A percentile compares a stretch with the other conserved stretches of the same genome.
Conservation (phyloP, 345 rosid species). For the Cardamine chenopodiifolia region DNA sequence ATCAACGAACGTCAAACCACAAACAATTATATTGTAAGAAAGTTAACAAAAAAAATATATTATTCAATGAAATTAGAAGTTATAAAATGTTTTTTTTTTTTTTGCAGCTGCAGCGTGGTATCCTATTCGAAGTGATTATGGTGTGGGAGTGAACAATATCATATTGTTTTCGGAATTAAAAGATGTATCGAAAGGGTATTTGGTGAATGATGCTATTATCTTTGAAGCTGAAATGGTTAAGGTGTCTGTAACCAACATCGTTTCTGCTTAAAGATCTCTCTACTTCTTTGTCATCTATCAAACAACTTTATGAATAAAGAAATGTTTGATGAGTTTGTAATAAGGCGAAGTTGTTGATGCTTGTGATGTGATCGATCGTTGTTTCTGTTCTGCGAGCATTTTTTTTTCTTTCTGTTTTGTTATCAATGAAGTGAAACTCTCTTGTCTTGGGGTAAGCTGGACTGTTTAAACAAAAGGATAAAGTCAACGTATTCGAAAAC, state of each 20-base stretch:
- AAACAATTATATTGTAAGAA: constrained; percentile 30
- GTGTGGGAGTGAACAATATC: constrained; percentile 35
- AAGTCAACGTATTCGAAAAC: too few species aligned
- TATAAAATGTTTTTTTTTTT: not conserved
- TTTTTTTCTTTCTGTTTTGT: too few species aligned
- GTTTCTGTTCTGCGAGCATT: not conserved
- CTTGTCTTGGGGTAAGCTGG: too few species aligned
- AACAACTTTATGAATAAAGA: constrained; percentile 6
- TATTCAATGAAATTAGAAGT: not conserved
- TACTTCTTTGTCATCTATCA: not conserved
- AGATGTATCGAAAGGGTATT: constrained; percentile 37
- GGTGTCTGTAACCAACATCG: constrained; percentile 37
- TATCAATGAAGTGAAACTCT: too few species aligned
- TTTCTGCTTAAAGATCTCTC: constrained; percentile 10
- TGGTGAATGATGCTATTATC: constrained; percentile 43
- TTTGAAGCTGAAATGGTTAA: constrained; percentile 46
- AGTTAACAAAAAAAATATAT: not conserved
- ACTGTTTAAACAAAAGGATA: too few species aligned
- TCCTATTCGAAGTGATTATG: constrained; percentile 1
- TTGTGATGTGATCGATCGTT: not conserved
- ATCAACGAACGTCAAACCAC: constrained; percentile 34
- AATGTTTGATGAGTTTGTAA: not conserved
- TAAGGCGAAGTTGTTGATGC: not conserved
- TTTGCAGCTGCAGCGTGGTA: constrained; percentile 44
- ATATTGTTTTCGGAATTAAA: constrained; percentile 25